A percentile compares a stretch with the other conserved stretches of the same genome.
Evolutionary conservation across 345 rosid genomes (phyloP).

Genomic region (Linum tenue): DNA sequence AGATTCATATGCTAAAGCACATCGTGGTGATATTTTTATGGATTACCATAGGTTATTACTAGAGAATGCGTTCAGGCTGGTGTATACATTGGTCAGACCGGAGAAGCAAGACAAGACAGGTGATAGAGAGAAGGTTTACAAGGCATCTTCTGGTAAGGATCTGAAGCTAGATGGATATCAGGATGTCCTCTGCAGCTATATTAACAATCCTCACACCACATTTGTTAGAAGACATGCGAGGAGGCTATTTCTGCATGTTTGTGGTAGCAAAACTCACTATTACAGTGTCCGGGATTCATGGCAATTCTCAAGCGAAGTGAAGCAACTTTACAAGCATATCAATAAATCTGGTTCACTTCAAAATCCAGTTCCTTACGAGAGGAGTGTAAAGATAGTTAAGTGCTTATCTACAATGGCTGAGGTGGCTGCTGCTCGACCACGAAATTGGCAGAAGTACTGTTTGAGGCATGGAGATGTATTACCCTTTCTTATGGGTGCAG

Average conservation of each 20-base stretch:
- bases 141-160: slow-evolving; percentile 55
- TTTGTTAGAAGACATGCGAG: slow-evolving; percentile 96
- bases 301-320: slow-evolving; percentile 92
- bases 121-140: slow-evolving; percentile 74
- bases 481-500: slow-evolving; percentile 66
- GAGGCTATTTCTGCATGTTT: slow-evolving; percentile 90
- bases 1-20: slow-evolving; percentile 93
- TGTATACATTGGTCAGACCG: slow-evolving; percentile 89
- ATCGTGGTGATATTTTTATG: slow-evolving; percentile 68
- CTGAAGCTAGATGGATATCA: slow-evolving; percentile 92
- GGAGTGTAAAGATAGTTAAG: slow-evolving; percentile 89
- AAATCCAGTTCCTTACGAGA: slow-evolving; percentile 71
- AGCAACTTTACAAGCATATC: slow-evolving; percentile 69
- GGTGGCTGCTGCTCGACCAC: slow-evolving; percentile 88
- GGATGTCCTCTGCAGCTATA: slow-evolving; percentile 94
- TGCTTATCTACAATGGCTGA: slow-evolving; percentile 89
- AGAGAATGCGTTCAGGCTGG: slow-evolving; percentile 88
- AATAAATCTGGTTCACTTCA: slow-evolving; percentile 88
- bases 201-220: slow-evolving; percentile 87
- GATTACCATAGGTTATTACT: slow-evolving; percentile 85
- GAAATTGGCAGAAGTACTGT: slow-evolving; percentile 98
- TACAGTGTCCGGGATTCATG: slow-evolving; percentile 90
- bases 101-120: slow-evolving; percentile 92
- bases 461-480: slow-evolving; percentile 73
- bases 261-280: slow-evolving; percentile 95